These are phyloP conservation scores for Lactarius sanguifluus DNA, from an alignment of 768 basidiomycete species.

Conservation along the genomic window DNA sequence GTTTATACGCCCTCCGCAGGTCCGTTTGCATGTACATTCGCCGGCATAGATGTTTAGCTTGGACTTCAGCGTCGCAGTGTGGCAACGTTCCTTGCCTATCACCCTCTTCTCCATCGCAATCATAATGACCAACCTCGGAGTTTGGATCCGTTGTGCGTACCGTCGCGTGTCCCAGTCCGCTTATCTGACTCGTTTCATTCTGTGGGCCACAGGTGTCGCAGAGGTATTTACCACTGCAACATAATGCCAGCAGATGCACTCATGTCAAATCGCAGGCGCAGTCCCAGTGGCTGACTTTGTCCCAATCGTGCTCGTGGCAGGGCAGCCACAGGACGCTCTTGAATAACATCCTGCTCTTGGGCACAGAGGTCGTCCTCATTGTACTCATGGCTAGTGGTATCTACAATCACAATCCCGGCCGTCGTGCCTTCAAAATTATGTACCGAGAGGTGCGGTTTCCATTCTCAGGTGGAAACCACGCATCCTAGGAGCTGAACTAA, in stretches of 20 bases:
- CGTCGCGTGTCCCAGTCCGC: background rate
- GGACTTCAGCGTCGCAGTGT: constrained; percentile 20
- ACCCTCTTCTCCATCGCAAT: background rate
- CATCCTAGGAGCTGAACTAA: background rate
- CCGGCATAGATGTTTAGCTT: background rate
- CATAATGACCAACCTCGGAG: constrained; percentile 9
- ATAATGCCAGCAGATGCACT: background rate
- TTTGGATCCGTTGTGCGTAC: constrained; percentile 24
- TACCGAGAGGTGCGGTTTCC: constrained; percentile 20
- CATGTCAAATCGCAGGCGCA: background rate
- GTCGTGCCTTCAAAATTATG: constrained; percentile 19
- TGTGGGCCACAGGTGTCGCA: background rate
- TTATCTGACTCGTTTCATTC: background rate
- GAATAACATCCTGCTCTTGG: constrained; percentile 7
- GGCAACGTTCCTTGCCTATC: constrained; percentile 13
- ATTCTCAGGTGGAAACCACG: background rate
- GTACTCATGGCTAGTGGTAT: constrained; percentile 19
- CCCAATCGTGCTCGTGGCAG: background rate
- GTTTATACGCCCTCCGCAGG: constrained; percentile 23
- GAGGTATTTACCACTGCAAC: background rate
- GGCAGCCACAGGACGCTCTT: background rate
- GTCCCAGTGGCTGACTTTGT: background rate
- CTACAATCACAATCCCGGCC: constrained; percentile 9
- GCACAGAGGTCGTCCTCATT: constrained; percentile 9
- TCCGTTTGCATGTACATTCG: background rate